Conservation (phyloP, 1,284 basidiomycete genomes). For the Phaffia rhodozyma region DNA sequence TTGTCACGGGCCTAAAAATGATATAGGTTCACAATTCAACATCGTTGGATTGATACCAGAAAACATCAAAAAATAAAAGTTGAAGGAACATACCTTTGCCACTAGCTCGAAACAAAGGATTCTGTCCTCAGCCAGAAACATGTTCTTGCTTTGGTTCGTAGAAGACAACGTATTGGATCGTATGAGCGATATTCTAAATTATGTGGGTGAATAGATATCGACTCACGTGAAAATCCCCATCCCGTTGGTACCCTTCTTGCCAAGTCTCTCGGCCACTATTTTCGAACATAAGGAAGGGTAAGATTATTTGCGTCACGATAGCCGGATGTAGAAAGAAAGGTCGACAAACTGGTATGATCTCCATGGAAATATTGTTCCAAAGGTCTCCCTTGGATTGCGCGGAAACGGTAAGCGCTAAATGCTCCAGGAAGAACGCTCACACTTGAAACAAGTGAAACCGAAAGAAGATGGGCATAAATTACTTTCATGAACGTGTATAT, state of each 20-base stretch:
- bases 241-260: constrained; percentile 85
- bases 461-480: constrained; percentile 4
- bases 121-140: constrained; percentile 69
- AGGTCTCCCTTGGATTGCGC: constrained; percentile 81
- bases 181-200: constrained; percentile 12
- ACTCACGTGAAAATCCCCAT: constrained; percentile 89
- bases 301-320: neutral
- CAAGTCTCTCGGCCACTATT: constrained; percentile 70
- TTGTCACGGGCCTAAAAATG: constrained; percentile 40
- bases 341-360: constrained; percentile 59
- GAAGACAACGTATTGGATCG: constrained; percentile 9
- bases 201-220: constrained; percentile 21
- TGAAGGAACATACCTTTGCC: constrained; percentile 53
- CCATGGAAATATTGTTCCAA: constrained; percentile 98
- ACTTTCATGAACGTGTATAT: neutral
- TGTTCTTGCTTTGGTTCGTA: constrained; percentile 49
- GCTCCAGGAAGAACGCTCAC: constrained; percentile 91
- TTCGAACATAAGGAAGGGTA: neutral
- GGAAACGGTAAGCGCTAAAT: constrained; percentile 86
- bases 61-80: too few species aligned
- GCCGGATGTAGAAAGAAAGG: neutral
- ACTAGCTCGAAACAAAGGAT: constrained; percentile 95
- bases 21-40: constrained; percentile 21
- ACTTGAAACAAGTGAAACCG: constrained; percentile 18
- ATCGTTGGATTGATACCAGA: constrained; percentile 19